phyloP scores from a whole-genome alignment of 202 grass and related monocot species.

The Setaria italica region DNA sequence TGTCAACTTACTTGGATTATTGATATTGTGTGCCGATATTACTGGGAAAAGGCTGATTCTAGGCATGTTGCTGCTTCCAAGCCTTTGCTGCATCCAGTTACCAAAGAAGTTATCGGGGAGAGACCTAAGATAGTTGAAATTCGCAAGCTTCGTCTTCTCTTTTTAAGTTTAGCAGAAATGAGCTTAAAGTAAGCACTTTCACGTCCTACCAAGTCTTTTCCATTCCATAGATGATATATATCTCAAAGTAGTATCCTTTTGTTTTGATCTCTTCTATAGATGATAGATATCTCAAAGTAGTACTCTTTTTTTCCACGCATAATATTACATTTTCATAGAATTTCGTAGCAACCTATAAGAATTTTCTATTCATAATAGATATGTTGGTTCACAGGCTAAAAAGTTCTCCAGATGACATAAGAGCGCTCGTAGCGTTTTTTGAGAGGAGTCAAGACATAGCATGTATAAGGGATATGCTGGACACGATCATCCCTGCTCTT shows the following conservation, averaged over 20 bases:
- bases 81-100: conserved; percentile 60
- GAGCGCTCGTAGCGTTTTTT: conserved; percentile 79
- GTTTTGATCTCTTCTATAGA: not conserved
- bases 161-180: conserved; percentile 95
- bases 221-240: not conserved
- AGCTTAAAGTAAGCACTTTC: conserved; percentile 68
- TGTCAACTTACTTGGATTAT: conserved; percentile 83
- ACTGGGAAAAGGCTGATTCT: conserved; percentile 77
- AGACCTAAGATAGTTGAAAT: conserved; percentile 79
- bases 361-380: conserved; percentile 9
- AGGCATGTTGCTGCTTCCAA: conserved; percentile 54
- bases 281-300: not conserved
- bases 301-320: not conserved
- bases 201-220: conserved; percentile 25
- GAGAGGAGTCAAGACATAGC: conserved; percentile 96
- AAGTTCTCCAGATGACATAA: conserved; percentile 76
- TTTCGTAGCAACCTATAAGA: not conserved
- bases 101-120: conserved; percentile 72
- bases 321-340: conserved; percentile 9
- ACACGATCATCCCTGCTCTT: conserved; percentile 81
- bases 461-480: conserved; percentile 86
- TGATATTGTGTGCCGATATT: conserved; percentile 78
- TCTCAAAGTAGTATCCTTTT: conserved; percentile 3
- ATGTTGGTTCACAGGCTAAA: conserved; percentile 70
- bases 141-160: conserved; percentile 82